Conservation (phyloP, 352 stramenopile genomes). For the Phytophthora gonapodyides region DNA sequence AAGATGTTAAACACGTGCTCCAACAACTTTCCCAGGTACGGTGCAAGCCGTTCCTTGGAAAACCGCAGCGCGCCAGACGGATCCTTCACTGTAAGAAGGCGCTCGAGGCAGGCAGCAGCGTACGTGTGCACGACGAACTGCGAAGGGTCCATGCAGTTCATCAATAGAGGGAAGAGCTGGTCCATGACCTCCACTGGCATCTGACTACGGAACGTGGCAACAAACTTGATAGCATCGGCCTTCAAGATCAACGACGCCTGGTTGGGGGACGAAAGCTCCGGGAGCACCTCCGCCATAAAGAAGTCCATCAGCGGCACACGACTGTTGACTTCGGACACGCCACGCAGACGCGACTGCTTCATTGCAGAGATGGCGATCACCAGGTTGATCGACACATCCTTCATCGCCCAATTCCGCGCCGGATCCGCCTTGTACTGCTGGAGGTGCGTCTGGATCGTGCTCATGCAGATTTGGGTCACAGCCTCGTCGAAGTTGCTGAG, state of each 20-base stretch:
- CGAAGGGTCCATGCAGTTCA: slow-evolving; percentile 81
- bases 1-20: slow-evolving; percentile 96
- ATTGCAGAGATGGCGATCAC: slow-evolving; percentile 96
- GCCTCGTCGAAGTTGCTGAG: slow-evolving; percentile 94
- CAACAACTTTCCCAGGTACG: slow-evolving; percentile 93
- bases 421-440: slow-evolving; percentile 90
- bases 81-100: slow-evolving; percentile 96
- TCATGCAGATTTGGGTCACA: slow-evolving; percentile 94
- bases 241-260: slow-evolving; percentile 94
- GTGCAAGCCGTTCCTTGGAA: slow-evolving; percentile 85
- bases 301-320: slow-evolving; percentile 97
- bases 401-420: slow-evolving; percentile 92
- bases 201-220: slow-evolving; percentile 98
- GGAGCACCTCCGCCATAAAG: slow-evolving; percentile 93
- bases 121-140: slow-evolving; percentile 98
- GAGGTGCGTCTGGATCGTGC: slow-evolving; percentile 92
- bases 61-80: slow-evolving; percentile 63
- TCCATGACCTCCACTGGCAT: slow-evolving; percentile 93
- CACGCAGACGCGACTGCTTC: slow-evolving; percentile 91
- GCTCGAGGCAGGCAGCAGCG: slow-evolving; percentile 95
- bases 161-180: slow-evolving; percentile 93
- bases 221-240: slow-evolving; percentile 98
- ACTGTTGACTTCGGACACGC: slow-evolving; percentile 95
- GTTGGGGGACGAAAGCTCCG: slow-evolving; percentile 89
- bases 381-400: slow-evolving; percentile 96